Conservation (phyloP, 2,329 filamentous ascomycete species). For the Fusarium nisikadoi region DNA sequence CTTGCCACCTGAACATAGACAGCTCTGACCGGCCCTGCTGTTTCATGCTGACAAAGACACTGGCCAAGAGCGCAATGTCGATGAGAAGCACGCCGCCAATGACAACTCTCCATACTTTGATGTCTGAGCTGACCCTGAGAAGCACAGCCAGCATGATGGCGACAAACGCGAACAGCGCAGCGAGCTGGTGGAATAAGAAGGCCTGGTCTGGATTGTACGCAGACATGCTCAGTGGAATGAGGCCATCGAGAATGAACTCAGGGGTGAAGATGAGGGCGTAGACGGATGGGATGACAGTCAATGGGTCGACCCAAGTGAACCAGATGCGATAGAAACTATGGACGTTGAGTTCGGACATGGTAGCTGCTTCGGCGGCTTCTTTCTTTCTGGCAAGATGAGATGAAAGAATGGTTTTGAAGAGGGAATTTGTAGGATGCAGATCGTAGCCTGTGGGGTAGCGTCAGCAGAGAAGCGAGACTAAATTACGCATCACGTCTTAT, state of each 20-base stretch:
- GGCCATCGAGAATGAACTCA: conserved; percentile 30
- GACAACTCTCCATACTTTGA: conserved; percentile 38
- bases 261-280: conserved; percentile 24
- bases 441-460: not conserved
- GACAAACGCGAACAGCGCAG: conserved; percentile 32
- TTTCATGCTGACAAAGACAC: conserved; percentile 29
- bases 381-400: not conserved
- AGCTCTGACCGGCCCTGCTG: conserved; percentile 24
- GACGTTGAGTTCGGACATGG: conserved; percentile 11
- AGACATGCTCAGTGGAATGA: conserved; percentile 28
- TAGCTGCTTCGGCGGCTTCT: not conserved
- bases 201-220: conserved; percentile 31
- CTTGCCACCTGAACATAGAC: conserved; percentile 15
- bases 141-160: conserved; percentile 19
- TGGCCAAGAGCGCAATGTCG: conserved; percentile 32
- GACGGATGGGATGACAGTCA: conserved; percentile 25
- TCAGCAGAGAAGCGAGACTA: not conserved
- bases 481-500: not conserved
- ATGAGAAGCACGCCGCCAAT: conserved; percentile 27
- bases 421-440: not conserved
- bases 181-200: conserved; percentile 41
- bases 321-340: conserved; percentile 37
- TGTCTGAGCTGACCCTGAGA: conserved; percentile 24
- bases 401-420: rapidly evolving
- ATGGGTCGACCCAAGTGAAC: conserved; percentile 39